Evolutionary conservation across 2,329 filamentous ascomycete species (phyloP).

Genomic region (Chrysoporthe cubensis): DNA sequence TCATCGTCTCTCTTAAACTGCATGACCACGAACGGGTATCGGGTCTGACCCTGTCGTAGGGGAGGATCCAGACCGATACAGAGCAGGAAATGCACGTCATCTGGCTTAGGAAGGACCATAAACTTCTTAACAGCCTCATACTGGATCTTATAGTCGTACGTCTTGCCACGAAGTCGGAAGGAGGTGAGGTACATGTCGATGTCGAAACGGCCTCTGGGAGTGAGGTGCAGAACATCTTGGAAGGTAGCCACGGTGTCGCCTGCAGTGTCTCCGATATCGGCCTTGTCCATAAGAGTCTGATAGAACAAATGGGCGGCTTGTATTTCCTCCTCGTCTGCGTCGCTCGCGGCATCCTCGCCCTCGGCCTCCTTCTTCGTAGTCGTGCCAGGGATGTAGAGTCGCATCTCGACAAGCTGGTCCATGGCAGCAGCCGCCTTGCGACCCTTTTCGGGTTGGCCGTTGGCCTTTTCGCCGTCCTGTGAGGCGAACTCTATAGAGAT

Average conservation of each 20-base stretch:
- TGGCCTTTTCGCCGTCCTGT: slow-evolving; percentile 73
- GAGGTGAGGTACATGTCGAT: slow-evolving; percentile 99
- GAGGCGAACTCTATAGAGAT: slow-evolving; percentile 93
- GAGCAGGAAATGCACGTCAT: slow-evolving; percentile 94
- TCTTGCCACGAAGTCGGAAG: slow-evolving; percentile 96
- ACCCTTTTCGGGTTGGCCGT: slow-evolving; percentile 77
- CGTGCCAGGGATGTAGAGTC: slow-evolving; percentile 95
- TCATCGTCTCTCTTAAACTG: slow-evolving; percentile 98
- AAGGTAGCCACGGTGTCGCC: slow-evolving; percentile 98
- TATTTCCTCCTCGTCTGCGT: slow-evolving; percentile 77
- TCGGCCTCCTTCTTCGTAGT: slow-evolving; percentile 77
- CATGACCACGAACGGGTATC: slow-evolving; percentile 99
- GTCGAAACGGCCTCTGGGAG: slow-evolving; percentile 97
- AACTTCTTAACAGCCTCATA: slow-evolving; percentile 99
- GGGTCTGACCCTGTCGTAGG: slow-evolving; percentile 92
- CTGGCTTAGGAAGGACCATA: slow-evolving; percentile 97
- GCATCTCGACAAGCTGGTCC: slow-evolving; percentile 97
- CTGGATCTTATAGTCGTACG: slow-evolving; percentile 99
- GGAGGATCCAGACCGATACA: slow-evolving; percentile 94
- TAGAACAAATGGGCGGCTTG: slow-evolving; percentile 98
- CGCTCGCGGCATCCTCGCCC: slow-evolving; percentile 73
- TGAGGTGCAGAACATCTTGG: slow-evolving; percentile 94
- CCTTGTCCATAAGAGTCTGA: slow-evolving; percentile 96
- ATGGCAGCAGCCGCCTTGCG: slow-evolving; percentile 87
- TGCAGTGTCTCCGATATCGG: slow-evolving; percentile 98